These are phyloP conservation scores for Murraya paniculata DNA, from an alignment of 345 rosid species.

Conservation along the genomic window DNA sequence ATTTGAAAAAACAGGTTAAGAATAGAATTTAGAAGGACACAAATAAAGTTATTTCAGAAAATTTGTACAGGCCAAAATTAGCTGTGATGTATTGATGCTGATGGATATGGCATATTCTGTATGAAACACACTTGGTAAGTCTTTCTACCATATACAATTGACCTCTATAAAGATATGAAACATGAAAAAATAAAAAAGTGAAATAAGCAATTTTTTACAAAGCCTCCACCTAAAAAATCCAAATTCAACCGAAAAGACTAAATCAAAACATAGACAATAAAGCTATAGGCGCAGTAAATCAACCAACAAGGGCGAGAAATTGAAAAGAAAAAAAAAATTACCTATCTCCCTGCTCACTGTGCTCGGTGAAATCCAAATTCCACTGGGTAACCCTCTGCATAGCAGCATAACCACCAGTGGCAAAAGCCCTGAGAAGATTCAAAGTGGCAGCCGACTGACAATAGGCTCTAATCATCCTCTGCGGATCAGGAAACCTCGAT, in stretches of 20 bases:
- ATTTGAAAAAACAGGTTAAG: background rate
- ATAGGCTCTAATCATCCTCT: conserved; percentile 71
- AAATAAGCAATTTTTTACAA: background rate
- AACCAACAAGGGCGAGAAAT: background rate
- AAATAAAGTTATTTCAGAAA: conserved; percentile 1
- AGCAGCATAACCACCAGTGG: conserved; percentile 82
- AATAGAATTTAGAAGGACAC: background rate
- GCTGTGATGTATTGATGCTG: background rate
- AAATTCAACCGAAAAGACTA: background rate
- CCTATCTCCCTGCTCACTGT: conserved; percentile 78
- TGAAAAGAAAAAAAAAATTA: background rate
- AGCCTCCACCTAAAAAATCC: background rate
- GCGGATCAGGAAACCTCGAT: conserved; percentile 63
- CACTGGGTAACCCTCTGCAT: conserved; percentile 84
- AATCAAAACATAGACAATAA: background rate
- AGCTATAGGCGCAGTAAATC: background rate
- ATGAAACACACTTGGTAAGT: background rate
- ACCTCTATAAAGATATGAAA: background rate
- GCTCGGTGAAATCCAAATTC: conserved; percentile 72
- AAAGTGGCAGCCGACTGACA: conserved; percentile 76
- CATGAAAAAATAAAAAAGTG: background rate
- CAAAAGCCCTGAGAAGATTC: conserved; percentile 74
- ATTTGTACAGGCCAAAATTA: background rate
- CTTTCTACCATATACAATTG: background rate
- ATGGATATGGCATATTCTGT: conserved; percentile 3